Percentiles rank a stretch among this genome's conserved stretches.
Evolutionary conservation across 106 monocot genomes (phyloP).

Genomic region (Apostasia shenzhenica): DNA sequence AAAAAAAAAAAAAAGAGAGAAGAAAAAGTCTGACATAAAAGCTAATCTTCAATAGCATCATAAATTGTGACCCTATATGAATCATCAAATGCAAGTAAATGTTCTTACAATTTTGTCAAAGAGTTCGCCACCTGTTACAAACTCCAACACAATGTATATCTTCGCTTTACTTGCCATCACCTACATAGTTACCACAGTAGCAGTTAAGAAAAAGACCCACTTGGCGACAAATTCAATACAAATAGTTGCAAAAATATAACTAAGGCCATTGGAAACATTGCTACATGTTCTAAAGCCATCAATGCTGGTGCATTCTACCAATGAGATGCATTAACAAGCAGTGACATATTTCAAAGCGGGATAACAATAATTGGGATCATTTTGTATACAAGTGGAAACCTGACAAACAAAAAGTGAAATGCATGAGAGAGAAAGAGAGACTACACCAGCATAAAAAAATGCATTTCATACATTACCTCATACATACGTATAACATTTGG

Average conservation of each 20-base stretch:
- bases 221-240: too few relatives aligned
- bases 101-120: conserved; percentile 88
- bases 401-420: too few relatives aligned
- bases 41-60: neutral
- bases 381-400: too few relatives aligned
- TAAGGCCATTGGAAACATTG: too few relatives aligned
- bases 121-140: conserved; percentile 84
- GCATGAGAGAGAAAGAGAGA: neutral
- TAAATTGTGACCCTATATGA: neutral
- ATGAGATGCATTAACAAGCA: too few relatives aligned
- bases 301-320: too few relatives aligned
- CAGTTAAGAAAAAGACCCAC: too few relatives aligned
- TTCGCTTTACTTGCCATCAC: conserved; percentile 97
- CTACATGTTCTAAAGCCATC: too few relatives aligned
- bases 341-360: too few relatives aligned
- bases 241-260: too few relatives aligned
- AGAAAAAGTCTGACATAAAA: neutral
- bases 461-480: conserved; percentile 40
- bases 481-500: conserved; percentile 73
- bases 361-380: too few relatives aligned
- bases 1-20: neutral
- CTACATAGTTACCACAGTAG: conserved; percentile 15
- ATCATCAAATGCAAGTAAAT: neutral
- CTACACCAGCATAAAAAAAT: neutral
- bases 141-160: conserved; percentile 85